Base-by-base conservation (phyloP, 192 early-diverging fungal species). In the Glomus cerebriforme region DNA sequence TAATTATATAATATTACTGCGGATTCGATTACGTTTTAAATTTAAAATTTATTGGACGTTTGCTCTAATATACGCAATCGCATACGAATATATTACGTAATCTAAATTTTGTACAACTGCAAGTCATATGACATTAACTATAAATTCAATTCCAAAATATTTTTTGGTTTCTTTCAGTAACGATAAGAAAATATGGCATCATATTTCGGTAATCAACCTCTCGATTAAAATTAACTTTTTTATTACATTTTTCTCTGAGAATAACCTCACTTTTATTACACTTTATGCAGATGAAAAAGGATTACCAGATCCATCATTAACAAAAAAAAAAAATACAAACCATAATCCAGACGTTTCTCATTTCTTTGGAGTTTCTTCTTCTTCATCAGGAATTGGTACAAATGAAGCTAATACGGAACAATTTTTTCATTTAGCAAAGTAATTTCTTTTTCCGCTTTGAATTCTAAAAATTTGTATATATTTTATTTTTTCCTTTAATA, bases 231-330 rank as follows among this genome's bases (percentile, higher is more conserved):
- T 37, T 39, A 7, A 39, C 7, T 9, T 39, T 39, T 39, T 8
- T 39, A n/a, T 32, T 34, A 19, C 9, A 13, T 34, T n/a, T 7
- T n/a, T n/a, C n/a, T n/a, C n/a, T n/a, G n/a, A n/a, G n/a, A n/a
- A n/a, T 68, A 9, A 34, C 24, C 29, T 22, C 34, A 67, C 27
- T 39, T 22, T 35, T 29, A 24, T 37, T n/a, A 31, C 3, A 19
- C 19, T 54, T 54, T 65, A 65, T 54, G 15, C 26, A 73, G 71
- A 73, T 3, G 71, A 73, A 73, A 73, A 73, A 58, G 71, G 71
- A 2, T 32, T 73, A 27, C 10, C 71, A 19, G 71, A 73, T 13
- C 71, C 45, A 31, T 27, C 39, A 24, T 4, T 6, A 26, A 13
- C 6, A 12, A 73, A 58, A 58, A 73, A 47, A 45, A 35, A n/a